Conservation (phyloP, 192 early-diverging fungal genomes). For the Lobosporangium transversale region DNA sequence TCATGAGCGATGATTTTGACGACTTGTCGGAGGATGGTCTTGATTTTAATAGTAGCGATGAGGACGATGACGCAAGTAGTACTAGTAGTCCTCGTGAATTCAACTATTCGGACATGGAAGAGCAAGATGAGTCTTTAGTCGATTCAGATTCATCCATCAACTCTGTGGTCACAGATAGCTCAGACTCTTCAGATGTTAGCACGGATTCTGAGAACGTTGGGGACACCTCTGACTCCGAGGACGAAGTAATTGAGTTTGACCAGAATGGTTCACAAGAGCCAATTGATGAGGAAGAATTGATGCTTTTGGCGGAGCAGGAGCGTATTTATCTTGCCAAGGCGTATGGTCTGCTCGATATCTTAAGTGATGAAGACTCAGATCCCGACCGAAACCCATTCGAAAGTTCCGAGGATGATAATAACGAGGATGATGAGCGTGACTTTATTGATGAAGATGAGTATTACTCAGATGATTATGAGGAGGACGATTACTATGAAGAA, state of each 20-base stretch:
- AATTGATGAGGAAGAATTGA: constrained; percentile 44
- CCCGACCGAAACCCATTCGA: constrained; percentile 35
- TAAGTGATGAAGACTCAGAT: constrained; percentile 43
- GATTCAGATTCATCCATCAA: constrained; percentile 48
- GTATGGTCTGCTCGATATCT: constrained; percentile 29
- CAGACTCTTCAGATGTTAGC: constrained; percentile 13
- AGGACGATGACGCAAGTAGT: constrained; percentile 23
- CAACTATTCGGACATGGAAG: constrained; percentile 44
- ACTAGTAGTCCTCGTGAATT: constrained; percentile 40
- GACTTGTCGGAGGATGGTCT: constrained; percentile 42
- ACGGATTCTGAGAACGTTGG: constrained; percentile 27
- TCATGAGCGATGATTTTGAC: constrained; percentile 42
- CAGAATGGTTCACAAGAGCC: constrained; percentile 30
- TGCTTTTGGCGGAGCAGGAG: constrained; percentile 38
- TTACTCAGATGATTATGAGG: constrained; percentile 55
- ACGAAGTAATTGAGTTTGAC: constrained; percentile 20
- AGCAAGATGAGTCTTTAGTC: constrained; percentile 50
- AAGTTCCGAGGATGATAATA: constrained; percentile 38
- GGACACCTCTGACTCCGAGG: constrained; percentile 16
- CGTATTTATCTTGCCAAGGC: constrained; percentile 29
- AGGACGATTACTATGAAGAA: constrained; percentile 37
- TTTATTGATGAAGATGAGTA: constrained; percentile 35
- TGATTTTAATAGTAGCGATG: constrained; percentile 28
- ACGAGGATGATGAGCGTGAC: constrained; percentile 24
- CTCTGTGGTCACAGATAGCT: constrained; percentile 14